A percentile compares a stretch with the other conserved stretches of the same genome.
Evolutionary conservation across 1,139 yeast species (phyloP).

Genomic region (Hansenula lynferdii): DNA sequence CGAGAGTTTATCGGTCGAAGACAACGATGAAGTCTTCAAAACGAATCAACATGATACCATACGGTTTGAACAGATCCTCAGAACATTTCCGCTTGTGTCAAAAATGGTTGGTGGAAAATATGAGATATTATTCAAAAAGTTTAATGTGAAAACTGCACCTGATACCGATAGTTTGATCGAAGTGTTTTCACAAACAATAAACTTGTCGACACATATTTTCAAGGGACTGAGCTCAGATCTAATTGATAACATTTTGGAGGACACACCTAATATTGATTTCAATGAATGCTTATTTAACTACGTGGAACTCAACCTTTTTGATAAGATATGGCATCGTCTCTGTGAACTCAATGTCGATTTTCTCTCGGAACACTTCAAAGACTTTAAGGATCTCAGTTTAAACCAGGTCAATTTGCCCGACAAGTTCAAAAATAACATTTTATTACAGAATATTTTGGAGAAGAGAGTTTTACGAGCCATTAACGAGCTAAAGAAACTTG

Average conservation of each 20-base stretch:
- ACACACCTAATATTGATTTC: conserved; percentile 44
- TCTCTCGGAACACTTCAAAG: conserved; percentile 33
- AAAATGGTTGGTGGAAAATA: conserved; percentile 42
- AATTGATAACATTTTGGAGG: conserved; percentile 25
- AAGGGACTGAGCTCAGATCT: conserved; percentile 29
- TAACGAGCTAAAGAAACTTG: conserved; percentile 45
- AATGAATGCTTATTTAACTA: conserved; percentile 59
- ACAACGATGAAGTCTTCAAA: background rate
- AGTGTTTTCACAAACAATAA: conserved; percentile 31
- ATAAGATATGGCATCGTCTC: conserved; percentile 55
- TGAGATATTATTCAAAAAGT: conserved; percentile 31
- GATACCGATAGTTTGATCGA: conserved; percentile 30
- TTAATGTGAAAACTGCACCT: conserved; percentile 27
- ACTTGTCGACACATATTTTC: conserved; percentile 36
- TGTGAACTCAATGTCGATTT: conserved; percentile 28
- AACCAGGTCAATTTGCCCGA: conserved; percentile 67
- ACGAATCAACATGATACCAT: background rate
- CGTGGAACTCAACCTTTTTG: conserved; percentile 64
- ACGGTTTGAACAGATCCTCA: conserved; percentile 38
- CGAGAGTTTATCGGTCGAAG: too few species aligned
- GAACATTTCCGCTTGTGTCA: conserved; percentile 43
- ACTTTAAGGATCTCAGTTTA: conserved; percentile 52
- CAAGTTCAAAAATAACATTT: conserved; percentile 29
- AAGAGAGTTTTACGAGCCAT: conserved; percentile 50
- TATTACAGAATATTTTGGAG: conserved; percentile 32